Percentiles rank a stretch among this genome's conserved stretches.
phyloP scores from a whole-genome alignment of 2,329 filamentous ascomycete species.

The Aspergillus hortae region DNA sequence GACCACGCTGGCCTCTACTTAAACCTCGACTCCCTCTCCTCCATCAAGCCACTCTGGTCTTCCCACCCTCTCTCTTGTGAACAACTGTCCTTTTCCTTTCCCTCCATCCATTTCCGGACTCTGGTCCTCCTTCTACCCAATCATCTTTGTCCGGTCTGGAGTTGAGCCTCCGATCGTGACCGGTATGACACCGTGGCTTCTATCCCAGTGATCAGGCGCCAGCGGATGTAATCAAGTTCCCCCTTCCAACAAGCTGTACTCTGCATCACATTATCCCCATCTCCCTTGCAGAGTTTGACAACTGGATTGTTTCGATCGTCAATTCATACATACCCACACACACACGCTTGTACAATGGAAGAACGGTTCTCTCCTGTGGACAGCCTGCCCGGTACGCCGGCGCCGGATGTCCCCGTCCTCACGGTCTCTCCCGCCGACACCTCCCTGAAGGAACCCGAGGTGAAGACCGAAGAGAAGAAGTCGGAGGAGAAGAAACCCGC shows the following conservation, averaged over 20 bases:
- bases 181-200: constrained; percentile 38
- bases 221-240: constrained; percentile 5
- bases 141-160: constrained; percentile 14
- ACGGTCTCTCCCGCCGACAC: constrained; percentile 42
- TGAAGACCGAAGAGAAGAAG: constrained; percentile 21
- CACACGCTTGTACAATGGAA: constrained; percentile 25
- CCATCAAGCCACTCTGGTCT: constrained; percentile 7
- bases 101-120: constrained; percentile 3
- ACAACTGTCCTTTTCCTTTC: constrained; percentile 33
- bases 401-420: constrained; percentile 31
- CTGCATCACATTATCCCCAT: constrained; percentile 3
- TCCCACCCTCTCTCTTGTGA: constrained; percentile 10
- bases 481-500: constrained; percentile 64
- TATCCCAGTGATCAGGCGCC: constrained; percentile 13
- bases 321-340: neutral
- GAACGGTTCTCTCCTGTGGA: constrained; percentile 30
- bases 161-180: constrained; percentile 23
- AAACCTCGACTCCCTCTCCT: constrained; percentile 22
- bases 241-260: neutral
- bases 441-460: constrained; percentile 28
- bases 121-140: constrained; percentile 13
- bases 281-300: neutral
- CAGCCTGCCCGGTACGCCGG: constrained; percentile 29
- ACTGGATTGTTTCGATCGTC: constrained; percentile 2
- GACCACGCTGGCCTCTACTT: constrained; percentile 41